Percentiles rank a stretch among this genome's conserved stretches.
Evolutionary conservation across 169 alveolate species (phyloP).

Genomic region (Eimeria acervulina): DNA sequence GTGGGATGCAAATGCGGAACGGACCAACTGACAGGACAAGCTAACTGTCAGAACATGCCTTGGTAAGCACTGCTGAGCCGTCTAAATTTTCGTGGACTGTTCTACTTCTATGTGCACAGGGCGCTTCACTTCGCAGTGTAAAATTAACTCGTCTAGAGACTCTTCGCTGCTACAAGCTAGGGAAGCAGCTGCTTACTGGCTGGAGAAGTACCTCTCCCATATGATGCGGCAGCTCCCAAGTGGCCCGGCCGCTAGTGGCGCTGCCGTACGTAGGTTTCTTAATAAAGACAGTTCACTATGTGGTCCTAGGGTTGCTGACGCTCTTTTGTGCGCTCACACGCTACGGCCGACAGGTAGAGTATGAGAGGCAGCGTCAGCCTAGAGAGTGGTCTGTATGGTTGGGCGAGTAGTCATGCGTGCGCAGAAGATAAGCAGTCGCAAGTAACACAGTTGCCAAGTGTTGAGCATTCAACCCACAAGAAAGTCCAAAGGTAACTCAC

Average conservation of each 20-base stretch:
- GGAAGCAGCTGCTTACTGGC: not conserved
- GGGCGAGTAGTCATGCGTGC: not conserved
- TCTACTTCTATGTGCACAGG: not conserved
- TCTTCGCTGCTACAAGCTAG: not conserved
- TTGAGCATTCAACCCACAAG: not conserved
- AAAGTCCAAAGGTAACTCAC: not conserved
- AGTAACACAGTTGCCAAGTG: not conserved
- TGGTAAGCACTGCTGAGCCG: not conserved
- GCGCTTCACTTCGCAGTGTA: not conserved
- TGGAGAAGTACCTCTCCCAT: not conserved
- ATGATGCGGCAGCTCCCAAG: not conserved
- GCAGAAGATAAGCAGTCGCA: not conserved
- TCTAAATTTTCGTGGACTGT: not conserved
- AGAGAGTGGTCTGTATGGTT: not conserved
- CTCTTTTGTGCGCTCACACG: not conserved
- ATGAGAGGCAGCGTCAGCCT: not conserved
- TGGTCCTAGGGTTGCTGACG: not conserved
- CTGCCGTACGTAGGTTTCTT: not conserved
- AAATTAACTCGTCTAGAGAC: not conserved
- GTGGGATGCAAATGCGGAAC: not conserved
- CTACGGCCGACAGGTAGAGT: not conserved
- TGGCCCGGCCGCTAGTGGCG: not conserved
- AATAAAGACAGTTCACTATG: not conserved
- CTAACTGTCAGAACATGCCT: too few relatives aligned
- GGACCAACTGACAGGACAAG: slow-evolving; percentile 2